Evolutionary conservation across 192 early-diverging fungal genomes (phyloP).

Genomic region (Podila epigama): DNA sequence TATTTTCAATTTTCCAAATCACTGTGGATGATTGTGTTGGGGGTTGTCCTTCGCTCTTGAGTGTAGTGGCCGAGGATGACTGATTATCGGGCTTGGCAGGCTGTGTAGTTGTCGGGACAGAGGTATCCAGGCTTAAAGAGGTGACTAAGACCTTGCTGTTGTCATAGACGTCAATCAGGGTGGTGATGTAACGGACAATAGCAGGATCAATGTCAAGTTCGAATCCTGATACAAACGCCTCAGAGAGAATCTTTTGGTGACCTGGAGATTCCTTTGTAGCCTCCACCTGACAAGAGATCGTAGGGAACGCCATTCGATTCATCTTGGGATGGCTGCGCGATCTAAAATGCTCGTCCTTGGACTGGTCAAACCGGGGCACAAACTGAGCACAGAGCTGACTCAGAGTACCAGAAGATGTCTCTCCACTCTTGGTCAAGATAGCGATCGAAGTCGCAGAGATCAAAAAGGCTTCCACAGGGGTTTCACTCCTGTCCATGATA

Average conservation of each 20-base stretch:
- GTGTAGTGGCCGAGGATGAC: background rate
- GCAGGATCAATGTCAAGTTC: constrained; percentile 73
- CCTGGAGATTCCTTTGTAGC: constrained; percentile 41
- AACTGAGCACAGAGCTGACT: constrained; percentile 72
- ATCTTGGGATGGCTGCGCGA: constrained; percentile 58
- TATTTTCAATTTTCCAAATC: constrained; percentile 57
- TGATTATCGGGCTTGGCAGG: background rate
- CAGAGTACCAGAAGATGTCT: constrained; percentile 61
- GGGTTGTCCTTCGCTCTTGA: constrained; percentile 5
- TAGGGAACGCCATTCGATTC: constrained; percentile 61
- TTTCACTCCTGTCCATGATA: constrained; percentile 41
- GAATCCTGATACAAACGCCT: constrained; percentile 73
- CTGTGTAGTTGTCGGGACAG: constrained; percentile 8
- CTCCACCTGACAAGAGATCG: constrained; percentile 60
- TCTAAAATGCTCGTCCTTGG: constrained; percentile 64
- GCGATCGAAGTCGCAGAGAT: constrained; percentile 64
- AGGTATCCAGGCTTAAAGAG: constrained; percentile 53
- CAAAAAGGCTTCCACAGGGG: constrained; percentile 64
- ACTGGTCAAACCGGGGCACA: constrained; percentile 67
- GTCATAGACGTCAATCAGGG: constrained; percentile 67
- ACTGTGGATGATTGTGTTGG: constrained; percentile 18
- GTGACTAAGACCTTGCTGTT: constrained; percentile 64
- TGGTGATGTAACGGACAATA: constrained; percentile 71
- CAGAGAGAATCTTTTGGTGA: constrained; percentile 55
- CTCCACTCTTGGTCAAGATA: constrained; percentile 67